Evolutionary conservation across 1,284 basidiomycete species (phyloP), one percentile per base, ranked within the genome.

Genomic region (Ustilago nuda): DNA sequence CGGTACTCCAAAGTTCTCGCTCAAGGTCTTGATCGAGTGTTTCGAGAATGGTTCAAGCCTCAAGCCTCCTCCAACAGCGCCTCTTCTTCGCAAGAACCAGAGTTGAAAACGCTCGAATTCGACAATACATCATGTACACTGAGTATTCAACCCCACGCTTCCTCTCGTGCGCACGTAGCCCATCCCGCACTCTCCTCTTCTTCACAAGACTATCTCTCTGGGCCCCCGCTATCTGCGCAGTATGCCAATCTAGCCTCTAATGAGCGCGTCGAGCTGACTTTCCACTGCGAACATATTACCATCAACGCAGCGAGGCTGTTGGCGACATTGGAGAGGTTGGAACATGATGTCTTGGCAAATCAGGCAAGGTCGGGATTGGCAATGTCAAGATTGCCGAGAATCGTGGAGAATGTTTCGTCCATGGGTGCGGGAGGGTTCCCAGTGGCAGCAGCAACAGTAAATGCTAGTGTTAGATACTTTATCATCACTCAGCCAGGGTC

Each of bases 21-120:
- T 1, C 79, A 82, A 54, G 80, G 80, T 0, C 60, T 82, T 0
- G 80, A 82, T 45, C 61, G 80, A 6, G 78, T 82, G 4, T 82
- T 79, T 51, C 56, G 80, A 19, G 75, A 80, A 46, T 82, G 76
- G 76, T 81, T 81, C 77, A 54, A 41, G 30, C 58, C 78, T 12
- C 23, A 30, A 19, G 1, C 45, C 17, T 11, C 35, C 2, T 19
- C 50, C 23, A 4, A n/a, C 41, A 32, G 51, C 27, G 19, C 36
- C n/a, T 51, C 57, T 27, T 48, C 45, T 27, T 23, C 48, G 9
- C 43, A 23, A 30, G 52, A 58, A 27, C 78, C 78, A 8, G 50
- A 58, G 7, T 5, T 36, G 1, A 54, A 57, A 2, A 37, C 61
- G 2, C 61, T 82, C 33, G 80, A 82, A 46, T 75, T 82, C 56